Evolutionary conservation across 768 basidiomycete genomes (phyloP).

Genomic region (Leucocoprinus leucothites): DNA sequence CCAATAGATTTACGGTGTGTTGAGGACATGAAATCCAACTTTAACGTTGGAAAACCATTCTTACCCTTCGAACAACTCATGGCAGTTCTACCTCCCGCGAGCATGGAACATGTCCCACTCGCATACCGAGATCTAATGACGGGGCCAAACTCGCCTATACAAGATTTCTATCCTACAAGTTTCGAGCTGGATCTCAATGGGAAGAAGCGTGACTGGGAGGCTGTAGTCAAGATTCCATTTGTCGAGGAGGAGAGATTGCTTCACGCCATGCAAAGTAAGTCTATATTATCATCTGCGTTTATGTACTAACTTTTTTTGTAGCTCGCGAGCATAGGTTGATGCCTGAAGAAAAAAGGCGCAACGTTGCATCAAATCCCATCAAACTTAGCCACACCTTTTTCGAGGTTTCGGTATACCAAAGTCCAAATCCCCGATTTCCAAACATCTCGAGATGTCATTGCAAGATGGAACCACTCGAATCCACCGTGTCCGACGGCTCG

Average conservation of each 20-base stretch:
- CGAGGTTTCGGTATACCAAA: slow-evolving; percentile 73
- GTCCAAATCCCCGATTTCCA: slow-evolving; percentile 92
- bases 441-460: slow-evolving; percentile 78
- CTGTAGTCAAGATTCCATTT: slow-evolving; percentile 97
- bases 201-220: slow-evolving; percentile 99
- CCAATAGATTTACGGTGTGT: slow-evolving; percentile 58
- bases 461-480: slow-evolving; percentile 75
- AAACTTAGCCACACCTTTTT: slow-evolving; percentile 68
- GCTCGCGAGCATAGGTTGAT: slow-evolving; percentile 79
- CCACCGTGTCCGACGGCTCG: slow-evolving; percentile 84
- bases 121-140: slow-evolving; percentile 94
- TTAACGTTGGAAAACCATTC: slow-evolving; percentile 87
- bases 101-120: slow-evolving; percentile 82
- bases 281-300: not conserved
- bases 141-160: slow-evolving; percentile 77
- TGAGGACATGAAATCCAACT: slow-evolving; percentile 79
- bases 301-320: slow-evolving; percentile 24
- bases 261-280: slow-evolving; percentile 77
- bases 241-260: slow-evolving; percentile 82
- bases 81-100: slow-evolving; percentile 93
- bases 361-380: slow-evolving; percentile 75
- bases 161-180: slow-evolving; percentile 90
- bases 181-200: slow-evolving; percentile 96
- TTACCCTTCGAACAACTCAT: slow-evolving; percentile 93
- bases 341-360: slow-evolving; percentile 72